These are phyloP conservation scores for Draba incana DNA, from an alignment of 345 rosid genomes.

Conservation along the genomic window DNA sequence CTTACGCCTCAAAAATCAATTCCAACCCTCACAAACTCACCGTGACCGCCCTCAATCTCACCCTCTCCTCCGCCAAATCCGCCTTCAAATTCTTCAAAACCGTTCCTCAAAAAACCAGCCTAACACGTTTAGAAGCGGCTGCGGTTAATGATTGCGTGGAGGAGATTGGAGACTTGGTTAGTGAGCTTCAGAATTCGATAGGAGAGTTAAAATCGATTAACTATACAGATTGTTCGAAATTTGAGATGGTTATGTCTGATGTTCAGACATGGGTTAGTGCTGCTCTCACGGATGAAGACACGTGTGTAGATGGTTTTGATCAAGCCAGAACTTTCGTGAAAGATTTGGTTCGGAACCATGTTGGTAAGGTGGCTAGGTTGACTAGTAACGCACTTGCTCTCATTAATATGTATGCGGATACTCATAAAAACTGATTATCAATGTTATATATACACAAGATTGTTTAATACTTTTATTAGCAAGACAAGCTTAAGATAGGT, in stretches of 20 bases:
- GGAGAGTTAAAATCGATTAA: conserved; percentile 42
- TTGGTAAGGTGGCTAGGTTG: conserved; percentile 49
- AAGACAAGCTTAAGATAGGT: neutral
- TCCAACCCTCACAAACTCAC: conserved; percentile 43
- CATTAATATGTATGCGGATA: conserved; percentile 51
- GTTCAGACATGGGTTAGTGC: conserved; percentile 67
- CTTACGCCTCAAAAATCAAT: conserved; percentile 38
- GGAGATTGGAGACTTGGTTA: conserved; percentile 51
- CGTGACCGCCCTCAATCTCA: conserved; percentile 47
- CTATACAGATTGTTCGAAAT: conserved; percentile 19
- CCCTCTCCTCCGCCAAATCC: conserved; percentile 45
- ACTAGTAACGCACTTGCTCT: conserved; percentile 67
- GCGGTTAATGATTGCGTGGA: conserved; percentile 58
- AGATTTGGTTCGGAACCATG: conserved; percentile 44
- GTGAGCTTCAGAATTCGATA: conserved; percentile 54
- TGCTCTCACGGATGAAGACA: conserved; percentile 58
- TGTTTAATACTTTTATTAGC: conserved; percentile 4
- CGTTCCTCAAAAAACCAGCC: conserved; percentile 33
- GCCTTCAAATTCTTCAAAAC: conserved; percentile 38
- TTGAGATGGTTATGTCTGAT: conserved; percentile 46
- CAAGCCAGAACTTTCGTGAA: conserved; percentile 30
- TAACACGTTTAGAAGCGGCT: conserved; percentile 41
- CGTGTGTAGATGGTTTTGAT: conserved; percentile 55
- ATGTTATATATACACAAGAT: conserved; percentile 1
- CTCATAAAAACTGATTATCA: conserved; percentile 22